Evolutionary conservation across 1,284 basidiomycete species (phyloP), one percentile per base, ranked within the genome.

Genomic region (Termitomyces sp.): DNA sequence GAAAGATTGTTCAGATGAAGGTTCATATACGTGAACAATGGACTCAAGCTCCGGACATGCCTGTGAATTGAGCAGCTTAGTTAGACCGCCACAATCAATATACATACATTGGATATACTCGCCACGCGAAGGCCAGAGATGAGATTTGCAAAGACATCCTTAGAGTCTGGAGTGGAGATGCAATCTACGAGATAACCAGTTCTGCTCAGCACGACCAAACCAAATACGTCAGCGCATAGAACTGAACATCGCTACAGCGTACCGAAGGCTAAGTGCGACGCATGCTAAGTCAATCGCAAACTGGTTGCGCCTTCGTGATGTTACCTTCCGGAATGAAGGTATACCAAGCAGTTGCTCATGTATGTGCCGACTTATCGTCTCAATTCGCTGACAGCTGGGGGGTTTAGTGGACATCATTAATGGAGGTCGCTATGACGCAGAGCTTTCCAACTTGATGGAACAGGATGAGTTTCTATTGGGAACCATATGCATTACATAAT

Each of bases 1-100:
- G 60, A 82, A 79, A 10, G 75, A 71, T 55, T 83, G 80, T 5
- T 66, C 63, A 2, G 72, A 69, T 18, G 57, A 49, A 6, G 67
- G 48, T 13, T 80, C 76, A 38, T 75, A 68, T 40, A 78, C 57
- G 44, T 76, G 63, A 31, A 68, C 52, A 28, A 81, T 63, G 14
- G 64, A 46, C 2, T 58, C 34, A 59, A 79, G 80, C 7, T 57
- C 48, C 1, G 64, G 51, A 26, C 43, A 45, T 42, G 28, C 28
- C 60, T 62, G 30, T 21, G n/a, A 14, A 13, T 21, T 16, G 3
- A 33, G 44, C n/a, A 42, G 31, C 39, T 41, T 30, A 7, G 13
- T 50, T 24, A 49, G 40, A 50, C 30, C 19, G 37, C 18, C 26
- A 55, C 13, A 38, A 13, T 18, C n/a, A n/a, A n/a, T n/a, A n/a